These are phyloP conservation scores for Nigrospora sphaerica DNA, from an alignment of 2,329 filamentous ascomycete genomes.

Conservation along the genomic window DNA sequence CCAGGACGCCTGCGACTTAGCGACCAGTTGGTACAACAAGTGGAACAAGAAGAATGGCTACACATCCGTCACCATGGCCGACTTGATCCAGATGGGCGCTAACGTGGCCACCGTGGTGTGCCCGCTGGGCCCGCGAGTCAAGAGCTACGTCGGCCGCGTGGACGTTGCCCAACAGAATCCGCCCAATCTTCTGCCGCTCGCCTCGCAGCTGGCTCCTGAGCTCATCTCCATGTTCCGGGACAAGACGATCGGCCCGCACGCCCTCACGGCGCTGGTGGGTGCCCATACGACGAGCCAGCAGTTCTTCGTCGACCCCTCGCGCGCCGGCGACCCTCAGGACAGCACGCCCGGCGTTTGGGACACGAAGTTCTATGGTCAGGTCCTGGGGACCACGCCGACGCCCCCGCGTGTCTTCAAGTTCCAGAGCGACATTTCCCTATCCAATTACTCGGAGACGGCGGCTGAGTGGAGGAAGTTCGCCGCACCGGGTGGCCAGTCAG, in stretches of 20 bases:
- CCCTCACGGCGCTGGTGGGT: slow-evolving; percentile 46
- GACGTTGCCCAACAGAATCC: slow-evolving; percentile 34
- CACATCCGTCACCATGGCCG: slow-evolving; percentile 39
- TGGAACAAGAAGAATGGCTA: slow-evolving; percentile 11
- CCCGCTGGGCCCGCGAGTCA: slow-evolving; percentile 36
- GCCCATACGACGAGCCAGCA: slow-evolving; percentile 47
- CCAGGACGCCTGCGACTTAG: slow-evolving; percentile 30
- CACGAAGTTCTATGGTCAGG: slow-evolving; percentile 39
- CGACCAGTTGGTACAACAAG: slow-evolving; percentile 31
- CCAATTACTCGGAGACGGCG: slow-evolving; percentile 26
- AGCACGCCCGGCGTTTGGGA: slow-evolving; percentile 47
- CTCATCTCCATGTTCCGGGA: slow-evolving; percentile 41
- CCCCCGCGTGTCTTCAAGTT: slow-evolving; percentile 33
- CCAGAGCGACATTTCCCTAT: slow-evolving; percentile 31
- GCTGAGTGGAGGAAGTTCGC: slow-evolving; percentile 31
- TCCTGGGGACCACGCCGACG: slow-evolving; percentile 17
- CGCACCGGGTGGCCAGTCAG: slow-evolving; percentile 20
- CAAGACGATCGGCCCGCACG: slow-evolving; percentile 44
- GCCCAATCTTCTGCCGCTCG: slow-evolving; percentile 33
- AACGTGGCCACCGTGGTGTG: slow-evolving; percentile 41
- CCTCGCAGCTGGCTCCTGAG: slow-evolving; percentile 34
- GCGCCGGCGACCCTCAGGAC: slow-evolving; percentile 40
- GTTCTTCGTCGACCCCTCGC: slow-evolving; percentile 30
- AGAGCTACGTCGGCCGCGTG: slow-evolving; percentile 42
- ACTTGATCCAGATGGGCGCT: slow-evolving; percentile 46